Percentiles rank a stretch among this genome's conserved stretches.
phyloP scores from a whole-genome alignment of 2,329 filamentous ascomycete genomes.

The Diaporthe sp. region DNA sequence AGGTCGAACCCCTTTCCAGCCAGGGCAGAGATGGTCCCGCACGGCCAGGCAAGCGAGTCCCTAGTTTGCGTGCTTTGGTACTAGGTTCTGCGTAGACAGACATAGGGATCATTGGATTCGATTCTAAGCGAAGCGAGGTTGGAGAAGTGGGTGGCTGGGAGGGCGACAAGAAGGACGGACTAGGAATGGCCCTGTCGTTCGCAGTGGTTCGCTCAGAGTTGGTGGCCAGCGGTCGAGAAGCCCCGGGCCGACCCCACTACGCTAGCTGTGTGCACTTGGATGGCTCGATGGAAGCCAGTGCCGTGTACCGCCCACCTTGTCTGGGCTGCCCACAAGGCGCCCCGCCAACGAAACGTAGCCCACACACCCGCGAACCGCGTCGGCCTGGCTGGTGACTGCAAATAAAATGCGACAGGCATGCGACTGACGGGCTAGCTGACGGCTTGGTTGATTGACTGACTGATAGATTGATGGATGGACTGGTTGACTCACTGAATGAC shows the following conservation, averaged over 20 bases:
- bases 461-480: no score
- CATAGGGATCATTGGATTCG: neutral
- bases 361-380: conserved; percentile 16
- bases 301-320: neutral
- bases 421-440: neutral
- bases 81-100: no score
- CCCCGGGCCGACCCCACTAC: conserved; percentile 25
- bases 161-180: conserved; percentile 9
- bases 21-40: neutral
- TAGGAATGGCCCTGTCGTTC: conserved; percentile 15
- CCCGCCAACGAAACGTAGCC: conserved; percentile 7
- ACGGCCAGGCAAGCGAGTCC: neutral
- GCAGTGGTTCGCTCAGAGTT: neutral
- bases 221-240: conserved; percentile 18
- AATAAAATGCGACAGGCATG: neutral
- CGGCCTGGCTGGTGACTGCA: conserved; percentile 24
- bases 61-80: neutral
- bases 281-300: conserved; percentile 10
- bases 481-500: no score
- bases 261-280: neutral
- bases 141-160: conserved; percentile 27
- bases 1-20: neutral
- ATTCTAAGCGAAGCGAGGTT: neutral
- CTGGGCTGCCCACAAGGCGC: neutral
- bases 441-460: neutral